These are phyloP conservation scores for Kodamaea lidongshanica DNA, from an alignment of 805 yeast species.

Conservation along the genomic window DNA sequence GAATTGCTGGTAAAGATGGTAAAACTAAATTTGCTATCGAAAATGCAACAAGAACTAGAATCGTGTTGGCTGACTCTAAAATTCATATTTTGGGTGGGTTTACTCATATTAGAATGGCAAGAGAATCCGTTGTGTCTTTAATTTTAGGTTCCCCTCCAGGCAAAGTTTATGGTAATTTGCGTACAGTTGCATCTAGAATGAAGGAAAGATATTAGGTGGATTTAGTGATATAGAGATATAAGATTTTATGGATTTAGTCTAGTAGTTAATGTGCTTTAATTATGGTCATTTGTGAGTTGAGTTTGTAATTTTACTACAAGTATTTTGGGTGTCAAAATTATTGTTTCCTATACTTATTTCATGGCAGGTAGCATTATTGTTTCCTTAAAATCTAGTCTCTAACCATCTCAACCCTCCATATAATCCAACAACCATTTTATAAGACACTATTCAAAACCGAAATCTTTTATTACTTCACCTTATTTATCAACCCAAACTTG, in stretches of 20 bases:
- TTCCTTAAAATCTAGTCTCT: background rate
- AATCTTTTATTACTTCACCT: no score
- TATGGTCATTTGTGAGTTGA: background rate
- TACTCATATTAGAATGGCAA: conserved; percentile 96
- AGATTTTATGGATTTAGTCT: no score
- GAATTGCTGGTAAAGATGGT: conserved; percentile 99
- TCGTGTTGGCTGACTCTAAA: conserved; percentile 93
- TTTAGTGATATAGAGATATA: no score
- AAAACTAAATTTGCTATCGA: conserved; percentile 98
- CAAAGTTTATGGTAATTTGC: conserved; percentile 92
- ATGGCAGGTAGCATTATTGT: no score
- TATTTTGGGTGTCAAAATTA: no score
- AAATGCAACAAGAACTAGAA: conserved; percentile 96
- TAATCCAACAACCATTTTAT: no score
- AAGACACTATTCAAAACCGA: no score
- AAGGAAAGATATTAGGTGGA: conserved; percentile 87
- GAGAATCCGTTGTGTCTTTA: conserved; percentile 90
- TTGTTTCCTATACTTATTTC: no score
- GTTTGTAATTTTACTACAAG: background rate
- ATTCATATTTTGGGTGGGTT: conserved; percentile 97
- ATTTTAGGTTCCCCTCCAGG: conserved; percentile 98
- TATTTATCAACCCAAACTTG: no score
- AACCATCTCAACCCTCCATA: background rate
- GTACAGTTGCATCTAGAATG: conserved; percentile 95
- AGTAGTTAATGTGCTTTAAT: background rate